Evolutionary conservation across 345 rosid genomes (phyloP).

Genomic region (Reutealis trisperma): DNA sequence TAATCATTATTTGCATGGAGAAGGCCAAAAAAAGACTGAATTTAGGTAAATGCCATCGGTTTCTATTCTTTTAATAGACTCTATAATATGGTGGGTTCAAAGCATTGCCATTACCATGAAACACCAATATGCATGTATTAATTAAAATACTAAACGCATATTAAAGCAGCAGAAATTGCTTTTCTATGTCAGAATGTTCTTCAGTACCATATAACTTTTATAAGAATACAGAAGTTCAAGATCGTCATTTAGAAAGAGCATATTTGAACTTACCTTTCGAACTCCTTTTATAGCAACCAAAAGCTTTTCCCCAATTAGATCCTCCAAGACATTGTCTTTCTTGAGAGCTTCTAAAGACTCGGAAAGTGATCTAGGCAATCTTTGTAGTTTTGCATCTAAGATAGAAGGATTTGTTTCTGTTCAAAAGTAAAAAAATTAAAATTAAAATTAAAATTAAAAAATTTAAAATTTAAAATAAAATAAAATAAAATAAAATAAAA

Average conservation of each 20-base stretch:
- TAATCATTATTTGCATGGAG: not conserved
- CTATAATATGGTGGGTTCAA: no score
- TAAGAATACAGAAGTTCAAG: not conserved
- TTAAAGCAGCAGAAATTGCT: no score
- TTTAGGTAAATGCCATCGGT: not conserved
- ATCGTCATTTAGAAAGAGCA: conserved; percentile 4
- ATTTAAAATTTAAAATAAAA: no score
- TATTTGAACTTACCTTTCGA: conserved; percentile 62
- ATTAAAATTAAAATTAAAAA: no score
- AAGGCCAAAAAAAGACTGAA: not conserved
- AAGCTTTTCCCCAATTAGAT: conserved; percentile 72
- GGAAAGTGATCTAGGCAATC: conserved; percentile 70
- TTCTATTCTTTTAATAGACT: not conserved
- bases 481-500: no score
- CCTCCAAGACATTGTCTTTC: conserved; percentile 54
- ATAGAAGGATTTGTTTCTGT: conserved; percentile 68
- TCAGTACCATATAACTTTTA: not conserved
- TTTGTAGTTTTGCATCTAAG: conserved; percentile 49
- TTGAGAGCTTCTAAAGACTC: conserved; percentile 73
- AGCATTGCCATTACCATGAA: no score
- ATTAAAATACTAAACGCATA: no score
- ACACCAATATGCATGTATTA: no score
- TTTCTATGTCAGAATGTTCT: not conserved
- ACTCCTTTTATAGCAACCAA: conserved; percentile 69
- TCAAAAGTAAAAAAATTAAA: conserved; percentile 9